Percentiles rank a stretch among this genome's conserved stretches.
These are phyloP conservation scores for Didymosphaeria variabile DNA, from an alignment of 2,329 filamentous ascomycete genomes.

Conservation along the genomic window DNA sequence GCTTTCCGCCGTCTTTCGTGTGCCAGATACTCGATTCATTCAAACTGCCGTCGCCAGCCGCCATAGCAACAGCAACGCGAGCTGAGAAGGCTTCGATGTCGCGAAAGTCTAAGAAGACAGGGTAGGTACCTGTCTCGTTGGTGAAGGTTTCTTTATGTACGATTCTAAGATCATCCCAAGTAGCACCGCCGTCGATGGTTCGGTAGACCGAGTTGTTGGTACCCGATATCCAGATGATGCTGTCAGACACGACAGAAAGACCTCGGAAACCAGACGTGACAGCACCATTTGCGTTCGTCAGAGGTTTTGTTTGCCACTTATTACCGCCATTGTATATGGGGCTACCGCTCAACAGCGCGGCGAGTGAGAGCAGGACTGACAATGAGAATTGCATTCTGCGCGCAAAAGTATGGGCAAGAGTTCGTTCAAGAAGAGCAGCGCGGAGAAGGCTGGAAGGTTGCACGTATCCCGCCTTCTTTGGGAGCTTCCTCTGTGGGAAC, in stretches of 20 bases:
- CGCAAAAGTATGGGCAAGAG: background rate
- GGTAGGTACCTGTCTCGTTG: constrained; percentile 8
- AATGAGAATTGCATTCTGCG: background rate
- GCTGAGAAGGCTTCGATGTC: constrained; percentile 10
- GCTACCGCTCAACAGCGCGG: background rate
- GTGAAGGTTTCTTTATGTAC: constrained; percentile 8
- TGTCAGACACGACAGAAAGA: constrained; percentile 2
- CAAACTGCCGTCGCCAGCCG: constrained; percentile 6
- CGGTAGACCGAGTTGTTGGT: constrained; percentile 12
- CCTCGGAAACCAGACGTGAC: constrained; percentile 8
- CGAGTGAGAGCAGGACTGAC: background rate
- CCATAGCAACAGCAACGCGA: constrained; percentile 7
- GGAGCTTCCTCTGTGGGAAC: background rate
- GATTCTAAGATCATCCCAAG: constrained; percentile 1
- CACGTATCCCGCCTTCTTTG: constrained; percentile 1
- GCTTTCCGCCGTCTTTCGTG: constrained; percentile 7
- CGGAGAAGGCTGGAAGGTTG: background rate
- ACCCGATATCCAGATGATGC: constrained; percentile 6
- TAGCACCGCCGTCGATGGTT: constrained; percentile 2
- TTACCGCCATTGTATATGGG: background rate
- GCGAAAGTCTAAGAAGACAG: constrained; percentile 5
- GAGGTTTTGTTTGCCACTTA: constrained; percentile 9
- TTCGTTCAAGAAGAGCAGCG: background rate
- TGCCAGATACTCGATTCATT: constrained; percentile 7
- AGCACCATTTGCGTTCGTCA: background rate